Evolutionary conservation across 257 asterid species (phyloP).

Genomic region (Cynanchum wilfordii): DNA sequence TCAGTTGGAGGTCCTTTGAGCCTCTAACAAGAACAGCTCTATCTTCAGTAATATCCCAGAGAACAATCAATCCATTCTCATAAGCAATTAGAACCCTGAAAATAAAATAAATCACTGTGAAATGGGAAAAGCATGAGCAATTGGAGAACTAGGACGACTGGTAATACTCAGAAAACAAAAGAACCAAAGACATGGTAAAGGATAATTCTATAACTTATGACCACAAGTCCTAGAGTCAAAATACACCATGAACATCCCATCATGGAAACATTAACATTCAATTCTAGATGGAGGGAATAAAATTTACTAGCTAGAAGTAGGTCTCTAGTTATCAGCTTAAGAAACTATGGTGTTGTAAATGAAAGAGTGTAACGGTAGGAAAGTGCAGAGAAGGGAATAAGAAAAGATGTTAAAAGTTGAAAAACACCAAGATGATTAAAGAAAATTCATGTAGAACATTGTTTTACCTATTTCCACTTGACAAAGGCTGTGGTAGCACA

Average conservation of each 20-base stretch:
- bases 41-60: slow-evolving; percentile 91
- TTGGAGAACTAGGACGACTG: neutral
- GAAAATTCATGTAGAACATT: slow-evolving; percentile 7
- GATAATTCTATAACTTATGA: neutral
- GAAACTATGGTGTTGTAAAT: neutral
- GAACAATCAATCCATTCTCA: slow-evolving; percentile 79
- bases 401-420: neutral
- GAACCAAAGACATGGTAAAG: neutral
- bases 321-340: neutral
- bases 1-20: slow-evolving; percentile 56
- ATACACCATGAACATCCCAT: neutral
- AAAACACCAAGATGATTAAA: slow-evolving; percentile 12
- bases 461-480: slow-evolving; percentile 74
- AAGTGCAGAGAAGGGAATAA: neutral
- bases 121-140: neutral
- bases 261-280: neutral
- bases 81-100: slow-evolving; percentile 87
- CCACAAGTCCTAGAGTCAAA: neutral
- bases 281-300: neutral
- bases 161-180: neutral
- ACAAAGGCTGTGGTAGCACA: slow-evolving; percentile 75
- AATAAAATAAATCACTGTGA: slow-evolving; percentile 12
- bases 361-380: neutral
- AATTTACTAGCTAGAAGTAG: neutral
- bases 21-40: slow-evolving; percentile 67